phyloP scores from a whole-genome alignment of 2,329 filamentous ascomycete species.

The Fusarium albidum region DNA sequence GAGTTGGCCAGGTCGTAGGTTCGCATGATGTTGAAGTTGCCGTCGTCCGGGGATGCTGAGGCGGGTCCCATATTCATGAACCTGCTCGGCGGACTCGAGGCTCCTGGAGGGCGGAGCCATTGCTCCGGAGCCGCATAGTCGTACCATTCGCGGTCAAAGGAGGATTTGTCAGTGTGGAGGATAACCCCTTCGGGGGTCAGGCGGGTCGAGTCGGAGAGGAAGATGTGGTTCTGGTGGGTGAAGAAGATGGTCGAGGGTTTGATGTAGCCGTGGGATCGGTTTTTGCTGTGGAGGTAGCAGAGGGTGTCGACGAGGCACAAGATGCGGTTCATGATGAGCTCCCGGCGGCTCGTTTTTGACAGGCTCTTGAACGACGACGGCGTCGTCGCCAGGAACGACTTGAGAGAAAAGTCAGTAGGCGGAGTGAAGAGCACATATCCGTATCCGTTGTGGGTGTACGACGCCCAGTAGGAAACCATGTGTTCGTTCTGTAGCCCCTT shows the following conservation, averaged over 20 bases:
- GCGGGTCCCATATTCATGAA: slow-evolving; percentile 39
- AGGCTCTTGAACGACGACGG: slow-evolving; percentile 70
- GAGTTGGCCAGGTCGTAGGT: slow-evolving; percentile 35
- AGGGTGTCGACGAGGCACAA: slow-evolving; percentile 76
- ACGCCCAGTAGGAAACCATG: slow-evolving; percentile 74
- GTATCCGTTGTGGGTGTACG: slow-evolving; percentile 70
- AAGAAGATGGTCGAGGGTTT: slow-evolving; percentile 76
- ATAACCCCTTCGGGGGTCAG: slow-evolving; percentile 54
- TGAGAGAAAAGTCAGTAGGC: slow-evolving; percentile 71
- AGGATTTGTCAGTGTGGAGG: slow-evolving; percentile 53
- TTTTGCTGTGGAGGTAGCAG: slow-evolving; percentile 71
- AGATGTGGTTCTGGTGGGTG: slow-evolving; percentile 70
- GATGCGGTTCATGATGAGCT: slow-evolving; percentile 75
- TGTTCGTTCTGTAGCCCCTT: slow-evolving; percentile 71
- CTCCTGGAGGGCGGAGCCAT: slow-evolving; percentile 55
- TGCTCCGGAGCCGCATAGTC: slow-evolving; percentile 78
- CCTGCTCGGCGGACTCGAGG: slow-evolving; percentile 46
- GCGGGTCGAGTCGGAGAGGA: slow-evolving; percentile 69
- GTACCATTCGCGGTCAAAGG: slow-evolving; percentile 73
- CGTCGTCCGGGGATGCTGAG: slow-evolving; percentile 47
- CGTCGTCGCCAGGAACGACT: slow-evolving; percentile 70
- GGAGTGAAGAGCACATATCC: slow-evolving; percentile 75
- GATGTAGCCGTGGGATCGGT: slow-evolving; percentile 72
- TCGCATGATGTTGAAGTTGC: slow-evolving; percentile 48
- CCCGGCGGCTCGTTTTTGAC: slow-evolving; percentile 65